A percentile compares a stretch with the other conserved stretches of the same genome.
phyloP scores from a whole-genome alignment of 139 green algal genomes.

The Pleodorina starrii region DNA sequence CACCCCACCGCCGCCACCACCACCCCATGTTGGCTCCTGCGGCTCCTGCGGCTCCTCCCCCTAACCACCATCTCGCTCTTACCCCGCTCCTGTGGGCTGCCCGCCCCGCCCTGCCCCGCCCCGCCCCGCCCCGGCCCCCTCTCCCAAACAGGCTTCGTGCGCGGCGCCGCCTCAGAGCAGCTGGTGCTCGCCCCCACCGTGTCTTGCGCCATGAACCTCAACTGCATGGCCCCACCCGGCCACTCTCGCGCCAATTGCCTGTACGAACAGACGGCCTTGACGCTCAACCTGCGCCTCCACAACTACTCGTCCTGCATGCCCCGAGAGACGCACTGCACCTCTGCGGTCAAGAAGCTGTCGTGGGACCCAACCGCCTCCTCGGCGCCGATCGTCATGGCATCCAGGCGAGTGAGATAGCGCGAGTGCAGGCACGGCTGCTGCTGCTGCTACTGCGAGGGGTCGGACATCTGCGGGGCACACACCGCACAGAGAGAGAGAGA shows the following conservation, averaged over 20 bases:
- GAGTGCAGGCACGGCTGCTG: no score
- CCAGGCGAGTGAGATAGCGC: constrained; percentile 18
- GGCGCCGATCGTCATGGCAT: constrained; percentile 33
- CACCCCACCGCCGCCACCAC: no score
- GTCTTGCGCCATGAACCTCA: constrained; percentile 40
- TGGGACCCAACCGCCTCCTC: constrained; percentile 19
- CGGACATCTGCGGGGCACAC: no score
- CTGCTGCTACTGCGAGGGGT: no score
- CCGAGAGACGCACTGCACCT: constrained; percentile 55
- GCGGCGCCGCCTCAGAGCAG: constrained; percentile 37
- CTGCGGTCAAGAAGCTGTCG: constrained; percentile 14
- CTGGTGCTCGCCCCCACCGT: constrained; percentile 51
- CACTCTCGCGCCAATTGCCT: constrained; percentile 52
- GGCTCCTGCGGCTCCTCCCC: no score
- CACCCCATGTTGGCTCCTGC: no score
- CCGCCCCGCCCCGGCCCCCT: no score
- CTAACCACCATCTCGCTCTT: no score
- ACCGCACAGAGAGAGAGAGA: no score
- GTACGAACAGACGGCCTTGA: constrained; percentile 62
- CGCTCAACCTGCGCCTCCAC: constrained; percentile 30
- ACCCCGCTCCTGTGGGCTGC: no score
- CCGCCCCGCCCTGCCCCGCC: no score
- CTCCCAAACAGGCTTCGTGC: constrained; percentile 22
- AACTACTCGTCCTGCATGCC: constrained; percentile 57
- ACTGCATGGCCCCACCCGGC: constrained; percentile 55